Evolutionary conservation across 345 rosid species (phyloP).

Genomic region (Citrus sinensis): DVS_A1.0 CM039161.1:9179001-9179500

Average conservation of each 20-base stretch:
- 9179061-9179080: background rate
- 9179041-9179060: slow-evolving; percentile 43
- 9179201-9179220: background rate
- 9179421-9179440: slow-evolving; percentile 10
- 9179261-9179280: background rate
- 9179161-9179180: background rate
- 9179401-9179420: slow-evolving; percentile 23
- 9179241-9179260: background rate
- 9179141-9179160: background rate
- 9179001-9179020: slow-evolving; percentile 81
- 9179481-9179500: slow-evolving; percentile 31
- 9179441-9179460: background rate
- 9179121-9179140: background rate
- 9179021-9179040: slow-evolving; percentile 89
- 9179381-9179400: slow-evolving; percentile 94
- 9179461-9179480: slow-evolving; percentile 35
- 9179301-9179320: slow-evolving; percentile 94
- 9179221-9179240: background rate
- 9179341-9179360: slow-evolving; percentile 89
- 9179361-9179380: slow-evolving; percentile 96
- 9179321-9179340: slow-evolving; percentile 87
- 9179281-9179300: slow-evolving; percentile 49
- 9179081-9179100: background rate
- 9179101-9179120: background rate
- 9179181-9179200: background rate